Conservation (phyloP, 2,329 filamentous ascomycete species). For the Alternaria infectoria region DNA sequence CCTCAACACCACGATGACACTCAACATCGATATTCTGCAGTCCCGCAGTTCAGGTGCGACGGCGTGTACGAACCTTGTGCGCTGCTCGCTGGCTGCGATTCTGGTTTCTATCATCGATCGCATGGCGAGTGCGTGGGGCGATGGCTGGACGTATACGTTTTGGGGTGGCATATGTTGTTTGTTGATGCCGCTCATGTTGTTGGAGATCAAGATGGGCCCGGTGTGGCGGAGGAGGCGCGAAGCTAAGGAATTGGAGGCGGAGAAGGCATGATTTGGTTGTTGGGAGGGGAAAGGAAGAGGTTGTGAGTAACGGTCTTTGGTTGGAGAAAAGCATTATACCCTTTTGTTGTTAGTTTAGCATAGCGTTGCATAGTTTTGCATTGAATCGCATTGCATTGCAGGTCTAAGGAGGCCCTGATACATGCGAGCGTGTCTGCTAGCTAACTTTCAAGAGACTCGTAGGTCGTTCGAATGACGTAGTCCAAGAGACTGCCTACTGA, state of each 20-base stretch:
- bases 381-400: no score
- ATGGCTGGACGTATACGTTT: slow-evolving; percentile 38
- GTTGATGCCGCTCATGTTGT: slow-evolving; percentile 35
- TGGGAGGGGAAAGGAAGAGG: no score
- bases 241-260: slow-evolving; percentile 18
- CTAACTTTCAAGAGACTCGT: no score
- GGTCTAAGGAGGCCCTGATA: no score
- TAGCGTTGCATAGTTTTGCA: neutral
- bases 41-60: slow-evolving; percentile 32
- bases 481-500: no score
- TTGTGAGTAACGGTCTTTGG: neutral
- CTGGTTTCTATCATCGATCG: slow-evolving; percentile 35
- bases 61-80: slow-evolving; percentile 35
- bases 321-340: slow-evolving; percentile 10
- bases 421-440: no score
- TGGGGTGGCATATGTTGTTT: slow-evolving; percentile 30
- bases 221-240: slow-evolving; percentile 31
- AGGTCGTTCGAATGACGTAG: no score
- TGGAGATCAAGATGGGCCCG: slow-evolving; percentile 36
- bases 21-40: slow-evolving; percentile 40
- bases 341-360: neutral
- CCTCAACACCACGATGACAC: slow-evolving; percentile 38
- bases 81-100: slow-evolving; percentile 33
- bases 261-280: neutral
- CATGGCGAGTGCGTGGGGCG: slow-evolving; percentile 25